Evolutionary conservation across 2,329 filamentous ascomycete genomes (phyloP).

Genomic region (Geosmithia morbida): DNA sequence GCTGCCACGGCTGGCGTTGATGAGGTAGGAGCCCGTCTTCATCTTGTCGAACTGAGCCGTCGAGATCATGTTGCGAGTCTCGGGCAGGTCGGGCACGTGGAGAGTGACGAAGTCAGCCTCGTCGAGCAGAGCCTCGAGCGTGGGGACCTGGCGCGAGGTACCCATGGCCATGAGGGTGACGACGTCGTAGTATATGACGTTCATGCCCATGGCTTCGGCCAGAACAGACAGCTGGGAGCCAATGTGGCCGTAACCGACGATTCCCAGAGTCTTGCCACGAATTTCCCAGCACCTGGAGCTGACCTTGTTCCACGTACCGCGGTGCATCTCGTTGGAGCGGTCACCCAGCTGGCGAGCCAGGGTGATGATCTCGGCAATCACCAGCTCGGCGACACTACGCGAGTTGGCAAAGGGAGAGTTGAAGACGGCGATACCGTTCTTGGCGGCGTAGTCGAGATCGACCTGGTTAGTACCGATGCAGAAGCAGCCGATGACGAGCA

Average conservation of each 20-base stretch:
- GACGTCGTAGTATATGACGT: slow-evolving; percentile 93
- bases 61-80: slow-evolving; percentile 91
- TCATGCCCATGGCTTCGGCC: slow-evolving; percentile 96
- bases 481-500: slow-evolving; percentile 95
- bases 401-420: slow-evolving; percentile 99
- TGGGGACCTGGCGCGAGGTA: slow-evolving; percentile 69
- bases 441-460: slow-evolving; percentile 69
- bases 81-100: slow-evolving; percentile 84
- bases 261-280: slow-evolving; percentile 90
- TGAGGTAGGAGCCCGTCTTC: slow-evolving; percentile 85
- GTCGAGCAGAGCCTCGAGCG: slow-evolving; percentile 60
- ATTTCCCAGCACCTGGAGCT: slow-evolving; percentile 96
- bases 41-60: slow-evolving; percentile 66
- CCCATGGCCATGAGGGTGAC: slow-evolving; percentile 90
- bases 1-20: slow-evolving; percentile 88
- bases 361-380: slow-evolving; percentile 85
- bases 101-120: slow-evolving; percentile 85
- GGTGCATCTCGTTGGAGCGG: slow-evolving; percentile 87
- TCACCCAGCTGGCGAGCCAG: slow-evolving; percentile 88
- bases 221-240: slow-evolving; percentile 91
- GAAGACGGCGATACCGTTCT: slow-evolving; percentile 88
- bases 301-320: slow-evolving; percentile 95
- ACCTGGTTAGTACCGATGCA: slow-evolving; percentile 98
- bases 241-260: slow-evolving; percentile 95
- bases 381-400: slow-evolving; percentile 87